phyloP scores from a whole-genome alignment of 441 rosid species.

The Francoa sonchifolia region DNA sequence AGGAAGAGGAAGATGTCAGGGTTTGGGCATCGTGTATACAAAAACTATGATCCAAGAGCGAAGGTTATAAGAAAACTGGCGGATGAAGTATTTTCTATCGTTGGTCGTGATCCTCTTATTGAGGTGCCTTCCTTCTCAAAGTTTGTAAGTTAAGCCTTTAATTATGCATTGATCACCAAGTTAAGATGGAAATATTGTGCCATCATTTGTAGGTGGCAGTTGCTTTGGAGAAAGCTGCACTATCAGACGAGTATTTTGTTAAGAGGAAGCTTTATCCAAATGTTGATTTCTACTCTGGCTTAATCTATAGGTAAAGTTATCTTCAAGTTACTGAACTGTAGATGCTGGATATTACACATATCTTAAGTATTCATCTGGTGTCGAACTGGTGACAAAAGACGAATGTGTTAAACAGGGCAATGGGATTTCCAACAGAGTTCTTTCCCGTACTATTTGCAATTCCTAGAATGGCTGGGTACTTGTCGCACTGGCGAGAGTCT shows the following conservation, averaged over 20 bases:
- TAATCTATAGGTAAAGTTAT: slow-evolving; percentile 63
- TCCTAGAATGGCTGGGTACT: slow-evolving; percentile 97
- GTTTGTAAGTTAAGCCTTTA: too few relatives aligned
- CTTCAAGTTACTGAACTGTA: too few relatives aligned
- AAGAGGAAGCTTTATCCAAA: slow-evolving; percentile 92
- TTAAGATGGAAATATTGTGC: too few relatives aligned
- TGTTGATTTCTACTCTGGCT: slow-evolving; percentile 95
- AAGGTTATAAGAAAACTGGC: slow-evolving; percentile 82
- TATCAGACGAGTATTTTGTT: slow-evolving; percentile 78
- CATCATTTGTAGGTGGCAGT: slow-evolving; percentile 98
- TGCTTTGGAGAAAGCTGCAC: slow-evolving; percentile 92
- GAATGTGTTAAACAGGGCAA: slow-evolving; percentile 45
- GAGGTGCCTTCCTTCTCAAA: slow-evolving; percentile 49
- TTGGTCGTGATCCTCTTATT: slow-evolving; percentile 93
- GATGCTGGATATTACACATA: too few relatives aligned
- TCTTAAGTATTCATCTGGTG: too few relatives aligned
- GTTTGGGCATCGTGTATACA: slow-evolving; percentile 97
- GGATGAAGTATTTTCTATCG: slow-evolving; percentile 94
- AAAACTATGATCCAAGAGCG: slow-evolving; percentile 96
- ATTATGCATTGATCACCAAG: too few relatives aligned
- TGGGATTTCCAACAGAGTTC: slow-evolving; percentile 97
- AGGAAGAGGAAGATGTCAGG: slow-evolving; percentile 98
- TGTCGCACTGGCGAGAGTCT: slow-evolving; percentile 93
- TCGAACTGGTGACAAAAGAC: too few relatives aligned
- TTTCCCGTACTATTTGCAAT: slow-evolving; percentile 89